Conservation (phyloP, 768 basidiomycete genomes). For the Boletus huronensis region DNA sequence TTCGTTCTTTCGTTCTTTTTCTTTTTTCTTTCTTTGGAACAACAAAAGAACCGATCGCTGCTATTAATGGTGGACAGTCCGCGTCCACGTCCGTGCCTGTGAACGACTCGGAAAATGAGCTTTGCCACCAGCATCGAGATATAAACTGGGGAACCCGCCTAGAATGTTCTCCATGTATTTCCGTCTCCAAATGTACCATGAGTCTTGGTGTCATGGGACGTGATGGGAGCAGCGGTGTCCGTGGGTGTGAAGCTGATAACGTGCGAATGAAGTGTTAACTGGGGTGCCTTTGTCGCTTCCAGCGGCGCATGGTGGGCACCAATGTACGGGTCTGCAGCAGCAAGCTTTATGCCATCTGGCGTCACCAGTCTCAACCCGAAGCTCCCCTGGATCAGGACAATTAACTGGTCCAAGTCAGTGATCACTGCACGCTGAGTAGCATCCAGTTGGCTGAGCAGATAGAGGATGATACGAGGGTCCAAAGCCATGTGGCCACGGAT, state of each 20-base stretch:
- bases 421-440: not conserved
- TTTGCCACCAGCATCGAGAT: not conserved
- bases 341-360: conserved; percentile 10
- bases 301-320: not conserved
- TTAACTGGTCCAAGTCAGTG: not conserved
- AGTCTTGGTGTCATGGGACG: not conserved
- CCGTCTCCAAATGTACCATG: conserved; percentile 1
- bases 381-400: conserved; percentile 1
- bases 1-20: too few species aligned
- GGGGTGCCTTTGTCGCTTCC: conserved; percentile 4
- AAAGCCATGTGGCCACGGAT: conserved; percentile 16
- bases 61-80: too few species aligned
- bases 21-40: not conserved
- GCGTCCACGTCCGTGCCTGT: too few species aligned
- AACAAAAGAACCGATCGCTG: not conserved
- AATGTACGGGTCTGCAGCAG: not conserved
- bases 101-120: not conserved
- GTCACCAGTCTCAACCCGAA: conserved; percentile 11
- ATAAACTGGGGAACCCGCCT: not conserved
- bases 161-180: not conserved
- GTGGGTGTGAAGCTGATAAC: not conserved
- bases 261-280: conserved; percentile 15
- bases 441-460: conserved; percentile 3
- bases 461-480: conserved; percentile 12
- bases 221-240: not conserved